Evolutionary conservation across 2,329 filamentous ascomycete species (phyloP), one percentile per base, ranked within the genome.

Genomic region (Mycogone perniciosa): DNA sequence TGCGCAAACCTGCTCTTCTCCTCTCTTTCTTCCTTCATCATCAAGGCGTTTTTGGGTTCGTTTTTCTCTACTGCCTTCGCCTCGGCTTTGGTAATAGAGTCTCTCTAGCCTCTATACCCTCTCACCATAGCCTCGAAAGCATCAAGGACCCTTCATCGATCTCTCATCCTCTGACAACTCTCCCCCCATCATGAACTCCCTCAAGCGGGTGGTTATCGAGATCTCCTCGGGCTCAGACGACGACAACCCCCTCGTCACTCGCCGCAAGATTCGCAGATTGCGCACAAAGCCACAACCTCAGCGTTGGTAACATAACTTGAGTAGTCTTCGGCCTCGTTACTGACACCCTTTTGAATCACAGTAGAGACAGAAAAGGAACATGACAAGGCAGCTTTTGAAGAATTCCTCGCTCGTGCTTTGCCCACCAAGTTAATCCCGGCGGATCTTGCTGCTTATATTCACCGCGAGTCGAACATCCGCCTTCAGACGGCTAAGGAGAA

Each of bases 361-460:
- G 11, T 33, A 48, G 47, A 42, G 10, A 10, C 9, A 20, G 27
- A 33, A 13, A 27, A 10, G 26, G 27, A 11, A 13, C 2, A 13
- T n/a, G 31, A 26, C 9, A 39, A 44, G 29, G 33, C 33, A 2
- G 29, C 27, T 4, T 58, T 59, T 45, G 49, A 31, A 6, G 46
- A 57, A 0, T 57, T 58, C 11, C 52, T 59, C 1, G 44, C 53
- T 4, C 51, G 56, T 13, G 34, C 49, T 7, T 3, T 65, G 0
- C 62, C 62, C 1, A 44, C 57, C 2, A 52, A 38, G 11, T 39
- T 67, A 1, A 53, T 67, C 35, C 53, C 58, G 1, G 2, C 46
- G 3, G 50, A 57, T 11, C 48, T 64, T 43, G 55, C 54, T 6
- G 48, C 55, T 4, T 55, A 59, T 13, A 9, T 67, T 7, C 51